These are phyloP conservation scores for Curvularia eragrostidis DNA, from an alignment of 2,329 filamentous ascomycete genomes.

Conservation along the genomic window DNA sequence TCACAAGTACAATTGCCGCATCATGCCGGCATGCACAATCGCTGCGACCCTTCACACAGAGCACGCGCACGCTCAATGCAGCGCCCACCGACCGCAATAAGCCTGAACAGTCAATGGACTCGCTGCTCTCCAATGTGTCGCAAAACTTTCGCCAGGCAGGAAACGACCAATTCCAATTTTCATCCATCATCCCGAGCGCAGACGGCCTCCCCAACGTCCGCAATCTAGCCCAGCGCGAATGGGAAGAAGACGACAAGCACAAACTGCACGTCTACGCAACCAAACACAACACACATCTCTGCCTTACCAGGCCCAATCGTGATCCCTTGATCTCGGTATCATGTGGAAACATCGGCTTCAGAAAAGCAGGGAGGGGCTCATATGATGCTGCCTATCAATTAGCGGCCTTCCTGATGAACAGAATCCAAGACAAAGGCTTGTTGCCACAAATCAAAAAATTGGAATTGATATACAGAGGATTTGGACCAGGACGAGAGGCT, in stretches of 20 bases:
- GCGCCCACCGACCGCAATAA: constrained; percentile 17
- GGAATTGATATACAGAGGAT: constrained; percentile 84
- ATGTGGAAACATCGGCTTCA: constrained; percentile 89
- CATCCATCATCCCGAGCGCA: constrained; percentile 31
- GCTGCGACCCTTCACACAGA: constrained; percentile 46
- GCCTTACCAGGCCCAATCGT: constrained; percentile 81
- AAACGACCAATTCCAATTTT: constrained; percentile 20
- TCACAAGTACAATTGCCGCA: constrained; percentile 46
- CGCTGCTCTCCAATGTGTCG: constrained; percentile 26
- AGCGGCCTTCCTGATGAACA: constrained; percentile 79
- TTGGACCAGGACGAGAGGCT: constrained; percentile 85
- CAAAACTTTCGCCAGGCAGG: constrained; percentile 25
- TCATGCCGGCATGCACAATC: constrained; percentile 46
- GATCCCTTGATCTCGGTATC: constrained; percentile 81
- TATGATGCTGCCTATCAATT: constrained; percentile 96
- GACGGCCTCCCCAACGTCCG: constrained; percentile 4
- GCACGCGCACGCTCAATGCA: constrained; percentile 28
- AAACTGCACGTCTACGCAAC: constrained; percentile 86
- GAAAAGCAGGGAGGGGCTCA: constrained; percentile 76
- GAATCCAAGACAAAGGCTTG: constrained; percentile 82
- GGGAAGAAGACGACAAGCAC: constrained; percentile 66
- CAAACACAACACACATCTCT: constrained; percentile 96
- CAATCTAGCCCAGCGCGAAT: constrained; percentile 34
- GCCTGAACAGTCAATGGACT: constrained; percentile 17
- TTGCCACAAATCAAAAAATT: constrained; percentile 76